Evolutionary conservation across 2,329 filamentous ascomycete species (phyloP), one percentile per base, ranked within the genome.

Genomic region (Colletotrichum sidae): DNA sequence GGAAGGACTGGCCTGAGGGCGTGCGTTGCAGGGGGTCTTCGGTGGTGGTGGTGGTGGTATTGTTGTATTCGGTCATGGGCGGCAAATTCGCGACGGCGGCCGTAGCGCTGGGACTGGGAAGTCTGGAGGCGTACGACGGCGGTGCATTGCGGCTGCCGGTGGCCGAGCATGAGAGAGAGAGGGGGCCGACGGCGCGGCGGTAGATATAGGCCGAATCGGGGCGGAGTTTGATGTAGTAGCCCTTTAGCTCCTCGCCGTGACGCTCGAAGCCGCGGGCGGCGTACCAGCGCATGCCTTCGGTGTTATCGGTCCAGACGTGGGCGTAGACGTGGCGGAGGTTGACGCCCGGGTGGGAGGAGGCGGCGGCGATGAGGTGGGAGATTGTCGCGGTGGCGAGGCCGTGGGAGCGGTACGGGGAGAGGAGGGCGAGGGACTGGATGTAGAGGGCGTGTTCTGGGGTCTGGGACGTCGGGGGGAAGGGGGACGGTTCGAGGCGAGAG

Each of bases 251-350:
- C 41, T 80, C 71, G 12, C 78, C 80, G 53, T 83, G 79, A 55
- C 80, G 79, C 63, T 72, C 71, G 73, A 91, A 91, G 3, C 87
- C 86, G 9, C 86, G 81, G 33, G 81, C 79, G 38, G 78, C 71
- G 76, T 91, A 91, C 88, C 89, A 91, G 62, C 79, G 79, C 67
- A 90, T 75, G 0, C 84, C 89, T 17, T 90, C 88, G 2, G 84
- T 81, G 73, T 90, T 90, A 65, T 88, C 83, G 10, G 88, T 88
- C 89, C 89, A 91, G 13, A 91, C 89, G 73, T 91, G 89, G 5
- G 89, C 89, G 69, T 87, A 90, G 13, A 89, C 78, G 47, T 80
- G 70, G 41, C 69, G 70, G 39, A 83, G 80, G 55, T 81, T 72
- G 67, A 80, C 74, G 13, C 68, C 75, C 4, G 77, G 77, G 10